Conservation (phyloP, 345 rosid genomes). For the Camelina hispida region DNA sequence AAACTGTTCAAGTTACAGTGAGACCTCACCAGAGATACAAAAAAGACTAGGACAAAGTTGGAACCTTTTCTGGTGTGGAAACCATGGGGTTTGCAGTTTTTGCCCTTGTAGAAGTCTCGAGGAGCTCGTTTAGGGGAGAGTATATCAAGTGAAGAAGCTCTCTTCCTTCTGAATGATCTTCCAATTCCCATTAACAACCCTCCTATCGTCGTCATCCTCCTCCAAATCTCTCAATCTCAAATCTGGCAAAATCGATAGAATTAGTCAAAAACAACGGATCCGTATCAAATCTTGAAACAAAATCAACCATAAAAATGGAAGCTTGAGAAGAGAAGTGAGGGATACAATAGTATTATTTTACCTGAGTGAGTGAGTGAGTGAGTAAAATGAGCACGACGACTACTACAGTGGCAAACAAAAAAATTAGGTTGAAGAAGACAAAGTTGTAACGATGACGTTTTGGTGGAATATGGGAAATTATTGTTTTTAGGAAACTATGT, state of each 20-base stretch:
- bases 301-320: neutral
- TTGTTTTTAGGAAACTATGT: neutral
- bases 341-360: too few species aligned
- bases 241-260: neutral
- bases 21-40: neutral
- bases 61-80: slow-evolving; percentile 63
- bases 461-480: neutral
- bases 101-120: slow-evolving; percentile 77
- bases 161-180: slow-evolving; percentile 70
- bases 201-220: slow-evolving; percentile 63
- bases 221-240: slow-evolving; percentile 14
- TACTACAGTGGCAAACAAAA: neutral
- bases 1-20: neutral
- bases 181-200: slow-evolving; percentile 58
- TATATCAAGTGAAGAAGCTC: slow-evolving; percentile 83
- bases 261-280: neutral
- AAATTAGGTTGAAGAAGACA: neutral
- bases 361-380: too few species aligned
- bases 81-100: slow-evolving; percentile 80
- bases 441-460: neutral
- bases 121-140: slow-evolving; percentile 85
- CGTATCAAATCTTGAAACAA: too few species aligned
- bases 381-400: neutral
- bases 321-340: slow-evolving; percentile 3
- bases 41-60: neutral